Evolutionary conservation across 768 basidiomycete species (phyloP), one percentile per base, ranked within the genome.

Genomic region (Hemileccinum rubropunctum): DNA sequence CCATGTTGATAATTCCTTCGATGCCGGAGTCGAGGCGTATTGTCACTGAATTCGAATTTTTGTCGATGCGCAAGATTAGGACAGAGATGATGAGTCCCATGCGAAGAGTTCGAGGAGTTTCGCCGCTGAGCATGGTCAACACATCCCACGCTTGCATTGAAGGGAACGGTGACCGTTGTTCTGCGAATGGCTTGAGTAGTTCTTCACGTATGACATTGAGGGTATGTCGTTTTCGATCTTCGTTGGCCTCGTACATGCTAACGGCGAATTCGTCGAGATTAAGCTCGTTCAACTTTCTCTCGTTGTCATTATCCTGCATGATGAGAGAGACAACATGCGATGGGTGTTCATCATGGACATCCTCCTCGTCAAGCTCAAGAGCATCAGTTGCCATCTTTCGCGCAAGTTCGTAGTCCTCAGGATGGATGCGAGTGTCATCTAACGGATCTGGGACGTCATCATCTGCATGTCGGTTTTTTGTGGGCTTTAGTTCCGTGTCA

Each of bases 381-480:
- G 95, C 93, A 68, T 98, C 94, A 17, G 91, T 90, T 33, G 95
- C 95, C 94, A 99, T 97, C 75, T 98, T 98, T 32, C 92, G 85
- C 4, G 97, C 95, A 34, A 98, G 78, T 57, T 98, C 95, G 63
- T 98, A 99, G 70, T 99, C 97, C 65, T 95, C 91, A 6, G 92
- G 92, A 63, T 99, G 97, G 46, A 99, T 91, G 17, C 97, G 89
- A 33, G 95, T 98, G 62, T 85, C 84, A 63, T 99, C 97, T 45
- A 99, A 76, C 4, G 95, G 91, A 67, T 99, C 97, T 32, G 80
- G 81, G 48, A 82, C 77, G 39, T 89, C 87, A 40, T 83, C 81
- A 28, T 86, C 82, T 51, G 71, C 69, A 43, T 78, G 76, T 33
- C 78, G 75, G 38, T 79, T 77, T 68, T 89, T 89, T 28, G 73